phyloP scores from a whole-genome alignment of 139 green algal genomes.

The Pycnococcus provasolii region DNA sequence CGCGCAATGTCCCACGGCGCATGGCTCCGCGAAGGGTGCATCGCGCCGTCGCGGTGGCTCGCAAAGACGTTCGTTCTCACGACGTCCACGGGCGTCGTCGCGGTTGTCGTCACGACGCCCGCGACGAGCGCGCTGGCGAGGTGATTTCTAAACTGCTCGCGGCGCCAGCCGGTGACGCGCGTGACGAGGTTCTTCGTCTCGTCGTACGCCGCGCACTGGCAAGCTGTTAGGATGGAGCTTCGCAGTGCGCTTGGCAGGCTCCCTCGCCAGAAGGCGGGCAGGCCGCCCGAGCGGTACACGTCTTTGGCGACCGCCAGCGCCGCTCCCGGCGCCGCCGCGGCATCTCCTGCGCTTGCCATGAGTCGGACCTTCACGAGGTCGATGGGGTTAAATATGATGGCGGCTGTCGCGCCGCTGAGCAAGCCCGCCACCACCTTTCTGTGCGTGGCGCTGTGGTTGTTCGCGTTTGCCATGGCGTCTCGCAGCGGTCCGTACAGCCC shows the following conservation, averaged over 20 bases:
- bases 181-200: slow-evolving; percentile 52
- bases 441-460: slow-evolving; percentile 22
- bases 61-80: slow-evolving; percentile 69
- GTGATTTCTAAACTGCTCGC: slow-evolving; percentile 45
- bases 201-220: slow-evolving; percentile 74
- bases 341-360: slow-evolving; percentile 15
- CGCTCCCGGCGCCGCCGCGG: background rate
- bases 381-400: slow-evolving; percentile 59
- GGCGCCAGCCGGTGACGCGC: slow-evolving; percentile 33
- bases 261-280: slow-evolving; percentile 63
- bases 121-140: slow-evolving; percentile 54
- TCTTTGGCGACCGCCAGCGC: slow-evolving; percentile 36
- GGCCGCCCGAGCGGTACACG: slow-evolving; percentile 47
- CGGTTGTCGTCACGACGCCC: slow-evolving; percentile 75
- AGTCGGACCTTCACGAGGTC: slow-evolving; percentile 62
- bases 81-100: slow-evolving; percentile 73
- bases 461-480: slow-evolving; percentile 25
- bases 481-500: slow-evolving; percentile 67
- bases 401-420: slow-evolving; percentile 54
- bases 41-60: background rate
- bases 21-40: background rate
- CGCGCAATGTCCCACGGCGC: background rate
- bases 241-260: slow-evolving; percentile 53
- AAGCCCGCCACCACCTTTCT: slow-evolving; percentile 56
- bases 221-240: slow-evolving; percentile 59